Base-by-base conservation (phyloP, 768 basidiomycete species). In the Tricholoma furcatifolium region DNA sequence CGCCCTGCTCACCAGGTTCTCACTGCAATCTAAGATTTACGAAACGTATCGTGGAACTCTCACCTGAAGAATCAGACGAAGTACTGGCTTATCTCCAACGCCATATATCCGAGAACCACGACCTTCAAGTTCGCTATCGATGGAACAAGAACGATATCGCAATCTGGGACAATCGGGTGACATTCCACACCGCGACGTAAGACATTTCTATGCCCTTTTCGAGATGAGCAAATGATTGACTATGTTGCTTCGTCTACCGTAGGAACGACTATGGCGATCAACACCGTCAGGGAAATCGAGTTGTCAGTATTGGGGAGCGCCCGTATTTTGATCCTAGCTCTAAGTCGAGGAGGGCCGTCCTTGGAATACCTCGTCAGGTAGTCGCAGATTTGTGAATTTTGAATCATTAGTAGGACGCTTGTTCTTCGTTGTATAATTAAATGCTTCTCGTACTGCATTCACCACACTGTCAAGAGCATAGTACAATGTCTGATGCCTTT, bases 91-190 rank as follows among this genome's bases (percentile, higher is more conserved):
- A 75, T 64, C 68, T 84, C n/a, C 69, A 67, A 51, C 67, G 73
- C 9, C 80, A 80, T 55, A 65, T 82, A 49, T 63, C 78, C 1
- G 76, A 82, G 60, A 84, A 83, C 67, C 83, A 85, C 58, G 82
- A 84, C 63, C 65, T 83, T 15, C 81, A 81, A 57, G 70, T 71
- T 48, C 70, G 78, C 21, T 80, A 71, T 71, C 73, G 74, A 17
- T 85, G 83, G 81, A 63, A 67, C 31, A 60, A 61, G 36, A 75
- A 82, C 58, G 78, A 78, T 50, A 61, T 84, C 21, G 83, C 83
- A 0, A 80, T 85, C 59, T 85, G 82, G 83, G 82, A 83, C 51
- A 85, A 85, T 61, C 65, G 81, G 39, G 68, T 72, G 15, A 78
- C 77, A 0, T 74, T 71, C 65, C 80, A 81, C 56, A 79, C 70